Conservation (phyloP, 2,329 filamentous ascomycete species). For the Diaporthe citriasiana region DNA sequence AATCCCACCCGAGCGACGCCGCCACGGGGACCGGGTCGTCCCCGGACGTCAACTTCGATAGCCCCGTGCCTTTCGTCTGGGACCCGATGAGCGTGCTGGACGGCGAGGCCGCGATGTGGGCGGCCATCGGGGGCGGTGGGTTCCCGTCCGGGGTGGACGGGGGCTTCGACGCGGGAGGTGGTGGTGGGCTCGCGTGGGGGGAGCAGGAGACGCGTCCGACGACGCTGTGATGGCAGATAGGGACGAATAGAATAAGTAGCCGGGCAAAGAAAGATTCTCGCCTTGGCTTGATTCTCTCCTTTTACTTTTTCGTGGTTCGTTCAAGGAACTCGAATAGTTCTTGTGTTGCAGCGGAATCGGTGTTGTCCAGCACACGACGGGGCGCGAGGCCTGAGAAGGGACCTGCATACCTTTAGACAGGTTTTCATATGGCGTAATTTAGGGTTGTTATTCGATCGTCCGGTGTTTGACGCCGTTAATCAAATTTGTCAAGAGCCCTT, state of each 20-base stretch:
- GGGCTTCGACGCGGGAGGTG: neutral
- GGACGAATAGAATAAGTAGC: neutral
- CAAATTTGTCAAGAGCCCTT: too few species aligned
- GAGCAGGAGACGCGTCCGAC: neutral
- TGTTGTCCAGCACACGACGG: too few species aligned
- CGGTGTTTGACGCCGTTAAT: too few species aligned
- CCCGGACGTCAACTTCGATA: slow-evolving; percentile 12
- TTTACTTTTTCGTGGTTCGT: neutral
- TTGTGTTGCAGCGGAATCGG: too few species aligned
- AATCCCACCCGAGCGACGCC: neutral
- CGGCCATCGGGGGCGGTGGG: neutral
- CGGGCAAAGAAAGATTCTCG: neutral
- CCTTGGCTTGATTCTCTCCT: neutral
- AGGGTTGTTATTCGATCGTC: too few species aligned
- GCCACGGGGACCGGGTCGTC: neutral
- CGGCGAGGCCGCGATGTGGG: slow-evolving; percentile 20
- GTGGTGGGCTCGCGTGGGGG: neutral
- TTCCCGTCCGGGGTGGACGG: neutral
- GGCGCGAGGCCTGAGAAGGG: too few species aligned
- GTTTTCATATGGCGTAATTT: too few species aligned
- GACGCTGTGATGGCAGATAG: neutral
- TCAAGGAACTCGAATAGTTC: too few species aligned
- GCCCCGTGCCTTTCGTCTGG: neutral
- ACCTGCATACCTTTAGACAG: too few species aligned
- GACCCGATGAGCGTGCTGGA: slow-evolving; percentile 25